Conservation (phyloP, 768 basidiomycete species). For the Trametes elegans region DNA sequence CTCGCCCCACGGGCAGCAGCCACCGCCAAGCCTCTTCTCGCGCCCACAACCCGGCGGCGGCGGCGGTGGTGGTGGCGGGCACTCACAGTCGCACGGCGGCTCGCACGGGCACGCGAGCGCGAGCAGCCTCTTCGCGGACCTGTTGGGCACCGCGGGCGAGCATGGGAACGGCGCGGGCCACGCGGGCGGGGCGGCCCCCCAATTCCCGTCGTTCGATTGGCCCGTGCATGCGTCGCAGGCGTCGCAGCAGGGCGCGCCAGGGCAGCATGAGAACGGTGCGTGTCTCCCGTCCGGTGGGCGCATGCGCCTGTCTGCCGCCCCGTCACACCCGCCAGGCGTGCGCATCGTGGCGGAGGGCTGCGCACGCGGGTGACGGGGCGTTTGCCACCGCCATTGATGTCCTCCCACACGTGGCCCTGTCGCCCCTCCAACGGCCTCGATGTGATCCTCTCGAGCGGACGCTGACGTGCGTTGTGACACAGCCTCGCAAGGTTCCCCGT, state of each 20-base stretch:
- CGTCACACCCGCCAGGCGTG: not conserved
- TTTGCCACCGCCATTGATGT: not conserved
- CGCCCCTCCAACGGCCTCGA: no score
- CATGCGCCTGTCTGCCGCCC: not conserved
- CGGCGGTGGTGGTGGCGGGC: not conserved
- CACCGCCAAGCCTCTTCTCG: slow-evolving; percentile 10
- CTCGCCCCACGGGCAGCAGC: slow-evolving; percentile 19
- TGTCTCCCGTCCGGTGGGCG: not conserved
- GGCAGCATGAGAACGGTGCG: slow-evolving; percentile 20
- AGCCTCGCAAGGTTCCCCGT: slow-evolving; percentile 10
- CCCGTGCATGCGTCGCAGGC: slow-evolving; percentile 20
- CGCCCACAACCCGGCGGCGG: not conserved
- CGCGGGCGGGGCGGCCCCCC: not conserved
- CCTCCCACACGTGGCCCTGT: no score
- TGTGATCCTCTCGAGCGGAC: not conserved
- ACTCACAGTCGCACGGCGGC: not conserved
- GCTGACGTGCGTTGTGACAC: not conserved
- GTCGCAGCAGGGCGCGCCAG: slow-evolving; percentile 10
- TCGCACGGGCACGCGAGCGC: slow-evolving; percentile 14
- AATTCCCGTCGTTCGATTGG: slow-evolving; percentile 27
- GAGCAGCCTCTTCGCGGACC: slow-evolving; percentile 25
- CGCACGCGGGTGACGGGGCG: not conserved
- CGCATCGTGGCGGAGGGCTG: not conserved
- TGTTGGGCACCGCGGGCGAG: slow-evolving; percentile 19
- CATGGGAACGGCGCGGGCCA: slow-evolving; percentile 14